Evolutionary conservation across 2,329 filamentous ascomycete species (phyloP).

Genomic region (Fusarium concolor): DNA sequence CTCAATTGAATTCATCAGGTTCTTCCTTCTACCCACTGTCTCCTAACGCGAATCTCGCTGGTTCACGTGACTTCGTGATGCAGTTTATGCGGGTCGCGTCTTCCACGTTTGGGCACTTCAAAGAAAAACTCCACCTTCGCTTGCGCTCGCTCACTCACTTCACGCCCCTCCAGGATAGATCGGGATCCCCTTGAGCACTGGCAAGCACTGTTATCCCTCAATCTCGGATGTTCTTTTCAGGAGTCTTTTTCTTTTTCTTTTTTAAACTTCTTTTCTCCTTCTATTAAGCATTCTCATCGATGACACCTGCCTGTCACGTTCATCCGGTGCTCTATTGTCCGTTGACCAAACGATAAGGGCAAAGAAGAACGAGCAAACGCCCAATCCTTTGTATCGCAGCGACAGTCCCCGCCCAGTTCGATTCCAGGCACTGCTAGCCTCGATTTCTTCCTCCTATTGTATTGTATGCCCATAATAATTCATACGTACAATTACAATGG

Average conservation of each 20-base stretch:
- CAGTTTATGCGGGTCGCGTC: slow-evolving; percentile 34
- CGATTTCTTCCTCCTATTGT: slow-evolving; percentile 15
- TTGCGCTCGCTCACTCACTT: neutral
- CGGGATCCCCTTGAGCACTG: slow-evolving; percentile 15
- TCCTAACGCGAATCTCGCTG: slow-evolving; percentile 4
- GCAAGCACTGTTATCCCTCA: slow-evolving; percentile 1
- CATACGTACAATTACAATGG: slow-evolving; percentile 40
- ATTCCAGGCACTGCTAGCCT: slow-evolving; percentile 16
- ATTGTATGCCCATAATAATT: slow-evolving; percentile 17
- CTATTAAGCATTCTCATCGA: neutral
- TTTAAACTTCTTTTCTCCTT: neutral
- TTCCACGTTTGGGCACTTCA: slow-evolving; percentile 13
- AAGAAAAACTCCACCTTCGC: slow-evolving; percentile 28
- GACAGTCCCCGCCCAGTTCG: slow-evolving; percentile 25
- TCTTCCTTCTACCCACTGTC: neutral
- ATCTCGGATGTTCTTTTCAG: neutral
- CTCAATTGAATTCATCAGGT: neutral
- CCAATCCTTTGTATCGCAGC: slow-evolving; percentile 5
- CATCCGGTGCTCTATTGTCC: slow-evolving; percentile 23
- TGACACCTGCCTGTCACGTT: slow-evolving; percentile 15
- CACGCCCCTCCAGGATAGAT: slow-evolving; percentile 26
- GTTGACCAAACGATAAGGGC: slow-evolving; percentile 24
- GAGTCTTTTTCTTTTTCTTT: neutral
- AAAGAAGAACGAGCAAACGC: slow-evolving; percentile 17
- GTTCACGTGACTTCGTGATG: slow-evolving; percentile 46